These are phyloP conservation scores for Talaromyces sp. DNA, from an alignment of 2,329 filamentous ascomycete genomes.

Conservation along the genomic window DNA sequence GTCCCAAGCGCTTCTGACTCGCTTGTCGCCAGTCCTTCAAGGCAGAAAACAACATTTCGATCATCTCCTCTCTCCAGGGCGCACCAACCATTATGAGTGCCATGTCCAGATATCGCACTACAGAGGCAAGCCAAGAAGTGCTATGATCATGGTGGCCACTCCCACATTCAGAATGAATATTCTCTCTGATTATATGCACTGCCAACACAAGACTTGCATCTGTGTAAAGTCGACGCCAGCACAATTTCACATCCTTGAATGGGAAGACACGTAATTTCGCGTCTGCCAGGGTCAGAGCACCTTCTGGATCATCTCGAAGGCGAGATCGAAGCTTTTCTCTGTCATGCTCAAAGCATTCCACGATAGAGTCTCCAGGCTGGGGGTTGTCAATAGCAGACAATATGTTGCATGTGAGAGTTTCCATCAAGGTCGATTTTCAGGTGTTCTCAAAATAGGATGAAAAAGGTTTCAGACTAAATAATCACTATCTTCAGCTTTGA, in stretches of 20 bases:
- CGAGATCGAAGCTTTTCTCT: slow-evolving; percentile 18
- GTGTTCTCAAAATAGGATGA: background rate
- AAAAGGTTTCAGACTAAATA: background rate
- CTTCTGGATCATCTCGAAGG: slow-evolving; percentile 32
- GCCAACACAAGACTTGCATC: slow-evolving; percentile 51
- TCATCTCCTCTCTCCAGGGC: slow-evolving; percentile 47
- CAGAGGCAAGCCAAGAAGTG: slow-evolving; percentile 48
- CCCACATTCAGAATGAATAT: slow-evolving; percentile 17
- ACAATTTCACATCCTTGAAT: slow-evolving; percentile 51
- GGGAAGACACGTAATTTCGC: slow-evolving; percentile 52
- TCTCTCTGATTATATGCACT: slow-evolving; percentile 27
- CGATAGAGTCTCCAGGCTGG: slow-evolving; percentile 31
- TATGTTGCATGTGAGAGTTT: slow-evolving; percentile 20
- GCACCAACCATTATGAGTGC: slow-evolving; percentile 70
- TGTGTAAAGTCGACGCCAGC: slow-evolving; percentile 55
- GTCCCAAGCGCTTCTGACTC: background rate
- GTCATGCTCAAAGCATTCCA: slow-evolving; percentile 29
- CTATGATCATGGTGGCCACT: background rate
- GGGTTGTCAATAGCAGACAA: slow-evolving; percentile 27
- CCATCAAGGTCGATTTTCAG: slow-evolving; percentile 15
- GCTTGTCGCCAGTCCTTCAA: slow-evolving; percentile 24
- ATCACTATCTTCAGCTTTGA: too few relatives aligned
- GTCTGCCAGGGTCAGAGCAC: slow-evolving; percentile 47
- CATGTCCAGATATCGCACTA: slow-evolving; percentile 66
- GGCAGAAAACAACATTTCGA: slow-evolving; percentile 34